Percentiles rank a stretch among this genome's conserved stretches.
phyloP scores from a whole-genome alignment of 148 eudicot genomes.

The Drosera capensis region DNA sequence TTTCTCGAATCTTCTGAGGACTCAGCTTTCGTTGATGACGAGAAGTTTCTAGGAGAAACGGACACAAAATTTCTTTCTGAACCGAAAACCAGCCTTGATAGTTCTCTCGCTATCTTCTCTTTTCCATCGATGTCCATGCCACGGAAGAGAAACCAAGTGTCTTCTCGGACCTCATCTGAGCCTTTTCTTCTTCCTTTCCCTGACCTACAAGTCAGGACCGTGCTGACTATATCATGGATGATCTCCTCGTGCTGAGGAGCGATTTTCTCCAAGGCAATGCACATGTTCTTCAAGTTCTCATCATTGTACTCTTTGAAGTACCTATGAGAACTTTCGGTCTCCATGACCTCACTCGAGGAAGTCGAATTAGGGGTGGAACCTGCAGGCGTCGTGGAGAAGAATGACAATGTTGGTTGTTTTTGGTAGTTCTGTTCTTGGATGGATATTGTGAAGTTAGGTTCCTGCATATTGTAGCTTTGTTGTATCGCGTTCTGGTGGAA shows the following conservation, averaged over 20 bases:
- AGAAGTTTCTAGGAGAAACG: constrained; percentile 44
- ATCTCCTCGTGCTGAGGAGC: constrained; percentile 58
- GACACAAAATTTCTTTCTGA: constrained; percentile 35
- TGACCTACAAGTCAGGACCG: constrained; percentile 56
- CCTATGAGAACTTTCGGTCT: constrained; percentile 21
- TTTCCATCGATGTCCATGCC: constrained; percentile 53
- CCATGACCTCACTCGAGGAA: constrained; percentile 20
- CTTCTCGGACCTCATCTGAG: constrained; percentile 22
- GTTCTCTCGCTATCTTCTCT: constrained; percentile 54
- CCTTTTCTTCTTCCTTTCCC: constrained; percentile 35
- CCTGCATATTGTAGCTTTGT: constrained; percentile 6
- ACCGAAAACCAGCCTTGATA: constrained; percentile 61
- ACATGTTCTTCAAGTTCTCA: constrained; percentile 40
- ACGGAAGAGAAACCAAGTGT: constrained; percentile 75
- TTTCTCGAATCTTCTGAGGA: constrained; percentile 37
- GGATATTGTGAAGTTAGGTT: constrained; percentile 19
- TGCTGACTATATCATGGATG: constrained; percentile 45
- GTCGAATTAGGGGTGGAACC: constrained; percentile 17
- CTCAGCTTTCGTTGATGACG: constrained; percentile 27
- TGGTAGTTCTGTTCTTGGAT: constrained; percentile 12
- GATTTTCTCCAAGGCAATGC: constrained; percentile 51
- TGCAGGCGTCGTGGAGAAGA: constrained; percentile 26
- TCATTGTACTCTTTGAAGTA: constrained; percentile 54
- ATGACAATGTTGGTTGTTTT: constrained; percentile 7
- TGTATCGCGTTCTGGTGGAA: constrained; percentile 8